Percentiles rank a stretch among this genome's conserved stretches.
phyloP scores from a whole-genome alignment of 345 rosid genomes.

The Sisymbrium irio region DNA sequence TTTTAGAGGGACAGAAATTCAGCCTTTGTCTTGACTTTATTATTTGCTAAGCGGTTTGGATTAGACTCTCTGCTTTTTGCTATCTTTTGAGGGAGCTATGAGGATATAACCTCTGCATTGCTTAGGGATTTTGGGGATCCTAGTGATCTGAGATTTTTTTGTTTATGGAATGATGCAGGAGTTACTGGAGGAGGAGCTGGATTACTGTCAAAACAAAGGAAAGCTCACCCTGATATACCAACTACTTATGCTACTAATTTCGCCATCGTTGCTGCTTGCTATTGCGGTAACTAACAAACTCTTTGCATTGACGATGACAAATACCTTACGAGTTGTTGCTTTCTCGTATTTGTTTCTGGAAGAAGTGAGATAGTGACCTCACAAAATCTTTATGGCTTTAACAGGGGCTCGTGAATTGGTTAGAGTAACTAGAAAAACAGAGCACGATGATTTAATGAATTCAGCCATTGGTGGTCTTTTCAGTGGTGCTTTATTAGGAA shows the following conservation, averaged over 20 bases:
- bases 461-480: conserved; percentile 74
- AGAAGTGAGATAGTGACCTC: not conserved
- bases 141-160: not conserved
- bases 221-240: conserved; percentile 57
- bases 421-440: conserved; percentile 58
- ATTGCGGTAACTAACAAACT: conserved; percentile 50
- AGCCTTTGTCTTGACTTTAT: too few species aligned
- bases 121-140: not conserved
- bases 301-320: not conserved
- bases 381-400: conserved; percentile 11
- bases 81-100: not conserved
- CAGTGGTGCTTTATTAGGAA: conserved; percentile 74
- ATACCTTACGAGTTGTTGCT: not conserved
- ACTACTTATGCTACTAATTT: conserved; percentile 64
- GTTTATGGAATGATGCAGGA: conserved; percentile 40
- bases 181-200: conserved; percentile 65
- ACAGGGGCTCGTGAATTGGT: conserved; percentile 79
- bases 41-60: not conserved
- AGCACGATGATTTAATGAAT: conserved; percentile 62
- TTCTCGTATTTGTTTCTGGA: not conserved
- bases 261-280: conserved; percentile 63
- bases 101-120: not conserved
- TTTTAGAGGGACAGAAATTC: too few species aligned
- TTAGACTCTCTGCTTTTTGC: not conserved
- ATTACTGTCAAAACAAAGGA: conserved; percentile 57